Evolutionary conservation across 495 filamentous ascomycete genomes (phyloP).

Genomic region (Penicillium chermesinum): DNA sequence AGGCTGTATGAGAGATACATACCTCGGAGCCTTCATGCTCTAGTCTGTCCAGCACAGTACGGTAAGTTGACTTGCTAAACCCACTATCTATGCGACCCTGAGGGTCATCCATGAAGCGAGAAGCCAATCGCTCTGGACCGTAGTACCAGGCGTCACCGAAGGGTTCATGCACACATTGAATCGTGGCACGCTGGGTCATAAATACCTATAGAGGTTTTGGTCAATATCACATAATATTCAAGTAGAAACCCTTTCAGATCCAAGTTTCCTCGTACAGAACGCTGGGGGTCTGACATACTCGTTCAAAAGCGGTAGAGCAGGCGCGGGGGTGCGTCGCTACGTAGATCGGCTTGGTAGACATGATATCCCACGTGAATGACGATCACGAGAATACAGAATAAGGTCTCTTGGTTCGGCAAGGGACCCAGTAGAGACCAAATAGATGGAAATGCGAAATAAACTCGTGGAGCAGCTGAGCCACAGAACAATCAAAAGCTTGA

Average conservation of each 20-base stretch:
- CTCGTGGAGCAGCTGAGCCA: slow-evolving; percentile 10
- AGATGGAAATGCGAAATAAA: slow-evolving; percentile 19
- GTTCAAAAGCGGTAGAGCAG: slow-evolving; percentile 93
- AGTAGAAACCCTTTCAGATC: no score
- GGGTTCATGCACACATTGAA: slow-evolving; percentile 86
- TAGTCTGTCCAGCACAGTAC: slow-evolving; percentile 67
- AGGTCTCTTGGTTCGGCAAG: no score
- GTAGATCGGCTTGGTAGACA: slow-evolving; percentile 81
- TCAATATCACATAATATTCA: no score
- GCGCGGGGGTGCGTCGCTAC: slow-evolving; percentile 89
- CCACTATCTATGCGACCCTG: slow-evolving; percentile 64
- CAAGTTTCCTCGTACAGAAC: neutral
- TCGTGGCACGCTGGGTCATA: slow-evolving; percentile 79
- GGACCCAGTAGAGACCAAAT: neutral
- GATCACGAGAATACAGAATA: no score
- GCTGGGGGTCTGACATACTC: slow-evolving; percentile 47
- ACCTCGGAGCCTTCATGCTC: slow-evolving; percentile 63
- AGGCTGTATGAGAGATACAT: slow-evolving; percentile 27
- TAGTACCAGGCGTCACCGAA: slow-evolving; percentile 97
- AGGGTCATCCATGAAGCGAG: slow-evolving; percentile 70
- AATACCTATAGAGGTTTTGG: slow-evolving; percentile 60
- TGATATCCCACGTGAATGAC: no score
- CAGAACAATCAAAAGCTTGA: slow-evolving; percentile 2
- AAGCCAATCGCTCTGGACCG: slow-evolving; percentile 78
- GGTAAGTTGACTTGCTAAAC: slow-evolving; percentile 70